Percentiles rank a stretch among this genome's conserved stretches.
Evolutionary conservation across 768 basidiomycete genomes (phyloP).

Genomic region (Podaxis sp.): DNA sequence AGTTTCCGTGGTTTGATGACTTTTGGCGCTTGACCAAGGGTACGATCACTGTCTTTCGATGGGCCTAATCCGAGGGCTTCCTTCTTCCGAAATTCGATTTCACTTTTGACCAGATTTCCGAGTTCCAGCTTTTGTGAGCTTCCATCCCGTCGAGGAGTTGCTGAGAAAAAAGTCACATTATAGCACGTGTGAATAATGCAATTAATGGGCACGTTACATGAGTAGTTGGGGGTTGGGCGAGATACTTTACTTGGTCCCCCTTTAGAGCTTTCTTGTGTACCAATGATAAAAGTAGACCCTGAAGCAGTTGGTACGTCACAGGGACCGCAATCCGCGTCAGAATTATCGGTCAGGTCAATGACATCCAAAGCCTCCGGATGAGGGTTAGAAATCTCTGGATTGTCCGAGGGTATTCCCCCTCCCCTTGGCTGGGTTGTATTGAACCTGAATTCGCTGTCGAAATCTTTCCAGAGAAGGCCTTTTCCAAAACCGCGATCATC

Average conservation of each 20-base stretch:
- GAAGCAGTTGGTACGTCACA: slow-evolving; percentile 31
- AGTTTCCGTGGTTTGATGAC: neutral
- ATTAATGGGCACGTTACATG: no score
- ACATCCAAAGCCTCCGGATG: neutral
- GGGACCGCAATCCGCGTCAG: slow-evolving; percentile 17
- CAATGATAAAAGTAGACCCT: slow-evolving; percentile 30
- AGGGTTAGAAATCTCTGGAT: neutral
- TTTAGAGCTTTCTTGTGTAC: slow-evolving; percentile 16
- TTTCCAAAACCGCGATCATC: slow-evolving; percentile 38
- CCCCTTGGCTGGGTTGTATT: neutral
- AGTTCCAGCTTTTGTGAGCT: slow-evolving; percentile 20
- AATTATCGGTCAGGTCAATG: slow-evolving; percentile 17
- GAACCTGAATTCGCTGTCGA: slow-evolving; percentile 51
- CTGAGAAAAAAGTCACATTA: neutral
- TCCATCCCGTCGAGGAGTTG: slow-evolving; percentile 1
- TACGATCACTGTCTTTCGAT: slow-evolving; percentile 24
- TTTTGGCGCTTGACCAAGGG: slow-evolving; percentile 20
- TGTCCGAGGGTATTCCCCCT: neutral
- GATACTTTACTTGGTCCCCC: neutral
- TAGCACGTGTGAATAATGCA: no score
- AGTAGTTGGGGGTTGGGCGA: no score
- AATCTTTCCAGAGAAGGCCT: slow-evolving; percentile 39
- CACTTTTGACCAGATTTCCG: slow-evolving; percentile 38
- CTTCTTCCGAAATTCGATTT: slow-evolving; percentile 43
- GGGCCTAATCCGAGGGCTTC: slow-evolving; percentile 42